phyloP scores from a whole-genome alignment of 2,329 filamentous ascomycete species.

The Microdochium paspali region DNA sequence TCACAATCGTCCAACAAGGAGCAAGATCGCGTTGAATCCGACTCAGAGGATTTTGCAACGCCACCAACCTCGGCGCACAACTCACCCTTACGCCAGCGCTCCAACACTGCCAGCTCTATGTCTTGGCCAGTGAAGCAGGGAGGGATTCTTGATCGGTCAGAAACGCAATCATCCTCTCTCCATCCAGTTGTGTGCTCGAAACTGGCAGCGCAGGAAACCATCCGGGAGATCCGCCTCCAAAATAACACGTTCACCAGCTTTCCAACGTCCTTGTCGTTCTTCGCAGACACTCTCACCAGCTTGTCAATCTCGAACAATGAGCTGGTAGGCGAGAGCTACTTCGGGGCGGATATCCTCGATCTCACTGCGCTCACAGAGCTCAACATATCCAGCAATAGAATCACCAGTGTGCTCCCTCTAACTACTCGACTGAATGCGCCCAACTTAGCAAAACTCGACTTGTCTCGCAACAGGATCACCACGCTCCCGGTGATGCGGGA shows the following conservation, averaged over 20 bases:
- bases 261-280: conserved; percentile 61
- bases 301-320: conserved; percentile 72
- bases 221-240: conserved; percentile 57
- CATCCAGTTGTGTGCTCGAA: conserved; percentile 48
- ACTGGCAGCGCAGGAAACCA: conserved; percentile 40
- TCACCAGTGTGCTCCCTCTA: conserved; percentile 61
- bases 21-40: conserved; percentile 36
- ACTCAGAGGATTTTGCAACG: conserved; percentile 47
- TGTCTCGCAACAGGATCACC: conserved; percentile 73
- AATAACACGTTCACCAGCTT: conserved; percentile 67
- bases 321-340: conserved; percentile 52
- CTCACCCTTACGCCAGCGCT: conserved; percentile 37
- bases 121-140: conserved; percentile 46
- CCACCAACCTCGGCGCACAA: conserved; percentile 44
- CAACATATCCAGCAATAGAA: conserved; percentile 64
- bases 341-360: conserved; percentile 52
- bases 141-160: conserved; percentile 62
- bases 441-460: conserved; percentile 64
- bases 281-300: conserved; percentile 60
- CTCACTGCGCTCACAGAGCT: conserved; percentile 70
- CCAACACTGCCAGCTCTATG: conserved; percentile 36
- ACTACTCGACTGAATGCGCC: conserved; percentile 62
- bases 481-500: conserved; percentile 57
- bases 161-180: conserved; percentile 51
- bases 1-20: conserved; percentile 13